Percentiles rank a stretch among this genome's conserved stretches.
These are phyloP conservation scores for Tribonema minus DNA, from an alignment of 108 stramenopile species.

Conservation along the genomic window DNA sequence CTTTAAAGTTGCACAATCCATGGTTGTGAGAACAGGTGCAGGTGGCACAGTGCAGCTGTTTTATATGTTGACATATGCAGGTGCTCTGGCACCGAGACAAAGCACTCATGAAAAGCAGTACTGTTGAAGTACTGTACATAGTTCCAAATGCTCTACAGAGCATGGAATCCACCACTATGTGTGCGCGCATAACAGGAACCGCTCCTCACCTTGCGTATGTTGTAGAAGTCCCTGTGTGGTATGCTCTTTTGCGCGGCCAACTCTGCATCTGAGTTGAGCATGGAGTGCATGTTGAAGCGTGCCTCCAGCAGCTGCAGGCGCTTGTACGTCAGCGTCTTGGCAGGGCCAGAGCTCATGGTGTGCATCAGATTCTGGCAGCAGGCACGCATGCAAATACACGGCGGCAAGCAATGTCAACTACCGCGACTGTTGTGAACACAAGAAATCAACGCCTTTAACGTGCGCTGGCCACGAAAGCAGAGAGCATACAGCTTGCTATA, in stretches of 20 bases:
- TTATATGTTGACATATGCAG: too few species aligned
- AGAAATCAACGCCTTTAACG: not conserved
- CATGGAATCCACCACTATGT: too few species aligned
- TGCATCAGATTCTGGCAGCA: not conserved
- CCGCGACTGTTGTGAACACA: not conserved
- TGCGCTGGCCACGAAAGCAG: not conserved
- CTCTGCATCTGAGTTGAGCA: conserved; percentile 57
- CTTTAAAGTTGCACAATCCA: too few species aligned
- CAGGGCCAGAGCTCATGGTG: conserved; percentile 24
- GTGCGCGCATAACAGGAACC: not conserved
- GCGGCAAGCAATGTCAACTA: not conserved
- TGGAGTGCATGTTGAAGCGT: conserved; percentile 57
- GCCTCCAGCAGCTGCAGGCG: conserved; percentile 55
- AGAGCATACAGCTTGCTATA: not conserved
- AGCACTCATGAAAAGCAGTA: too few species aligned
- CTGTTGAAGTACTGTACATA: too few species aligned
- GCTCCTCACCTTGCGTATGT: conserved; percentile 72
- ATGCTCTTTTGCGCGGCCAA: conserved; percentile 72
- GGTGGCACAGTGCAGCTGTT: too few species aligned
- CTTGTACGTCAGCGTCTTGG: conserved; percentile 23
- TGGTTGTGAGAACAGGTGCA: too few species aligned
- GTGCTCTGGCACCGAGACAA: too few species aligned
- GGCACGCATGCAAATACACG: not conserved
- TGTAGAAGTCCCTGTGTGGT: conserved; percentile 85
- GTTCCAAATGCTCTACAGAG: too few species aligned